Percentiles rank a stretch among this genome's conserved stretches.
Conservation (phyloP, 2,329 filamentous ascomycete species). For the Talaromyces sp. region DNA sequence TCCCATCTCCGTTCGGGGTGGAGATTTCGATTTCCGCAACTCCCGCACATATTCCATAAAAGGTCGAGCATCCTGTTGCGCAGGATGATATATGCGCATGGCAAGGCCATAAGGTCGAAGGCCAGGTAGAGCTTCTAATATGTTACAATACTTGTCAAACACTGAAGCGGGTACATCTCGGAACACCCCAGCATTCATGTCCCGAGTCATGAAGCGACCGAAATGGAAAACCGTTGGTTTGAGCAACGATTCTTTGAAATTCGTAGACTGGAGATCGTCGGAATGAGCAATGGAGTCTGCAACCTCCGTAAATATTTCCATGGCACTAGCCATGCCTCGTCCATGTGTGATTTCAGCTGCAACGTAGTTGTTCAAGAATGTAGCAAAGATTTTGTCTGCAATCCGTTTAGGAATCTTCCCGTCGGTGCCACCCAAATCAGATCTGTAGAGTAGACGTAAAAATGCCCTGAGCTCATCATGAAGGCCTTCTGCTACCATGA, state of each 20-base stretch:
- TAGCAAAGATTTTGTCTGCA: conserved; percentile 24
- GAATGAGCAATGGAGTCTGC: neutral
- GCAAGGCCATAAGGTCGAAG: conserved; percentile 28
- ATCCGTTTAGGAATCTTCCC: conserved; percentile 24
- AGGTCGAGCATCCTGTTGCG: conserved; percentile 30
- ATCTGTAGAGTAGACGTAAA: conserved; percentile 31
- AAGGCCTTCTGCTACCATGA: conserved; percentile 39
- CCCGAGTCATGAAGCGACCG: conserved; percentile 26
- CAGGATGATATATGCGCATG: conserved; percentile 39
- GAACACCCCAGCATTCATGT: conserved; percentile 22
- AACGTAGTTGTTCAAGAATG: conserved; percentile 32
- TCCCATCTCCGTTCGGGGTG: conserved; percentile 7
- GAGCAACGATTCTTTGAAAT: conserved; percentile 22
- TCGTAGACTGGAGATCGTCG: neutral
- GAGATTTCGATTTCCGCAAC: conserved; percentile 18
- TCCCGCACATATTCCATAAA: conserved; percentile 30
- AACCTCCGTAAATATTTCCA: conserved; percentile 27
- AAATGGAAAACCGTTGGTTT: conserved; percentile 27
- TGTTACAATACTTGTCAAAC: conserved; percentile 34
- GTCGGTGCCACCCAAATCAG: conserved; percentile 27
- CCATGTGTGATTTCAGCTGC: conserved; percentile 36
- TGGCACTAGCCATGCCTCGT: conserved; percentile 30
- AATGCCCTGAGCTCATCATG: conserved; percentile 35
- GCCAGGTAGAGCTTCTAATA: conserved; percentile 25
- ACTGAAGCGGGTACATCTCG: conserved; percentile 27